A percentile compares a stretch with the other conserved stretches of the same genome.
Evolutionary conservation across 2,329 filamentous ascomycete species (phyloP).

Genomic region (Cercospora canescens): DNA sequence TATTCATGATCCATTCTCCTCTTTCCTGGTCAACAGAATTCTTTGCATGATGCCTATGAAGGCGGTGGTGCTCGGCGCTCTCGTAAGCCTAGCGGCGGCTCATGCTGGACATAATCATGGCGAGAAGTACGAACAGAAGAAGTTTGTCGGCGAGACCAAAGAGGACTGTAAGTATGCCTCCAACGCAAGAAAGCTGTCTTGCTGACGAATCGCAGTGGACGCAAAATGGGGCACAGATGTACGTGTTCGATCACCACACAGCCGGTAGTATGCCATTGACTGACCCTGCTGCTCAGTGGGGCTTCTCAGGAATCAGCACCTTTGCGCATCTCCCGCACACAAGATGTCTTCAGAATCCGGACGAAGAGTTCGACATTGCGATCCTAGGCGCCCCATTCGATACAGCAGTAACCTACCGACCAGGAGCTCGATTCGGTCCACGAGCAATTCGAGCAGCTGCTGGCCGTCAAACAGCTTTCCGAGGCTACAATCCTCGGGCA

Average conservation of each 20-base stretch:
- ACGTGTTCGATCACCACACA: constrained; percentile 6
- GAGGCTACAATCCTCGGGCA: constrained; percentile 80
- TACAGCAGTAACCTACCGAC: constrained; percentile 50
- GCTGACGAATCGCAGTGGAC: constrained; percentile 17
- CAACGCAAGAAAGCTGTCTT: background rate
- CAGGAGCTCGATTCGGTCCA: constrained; percentile 72
- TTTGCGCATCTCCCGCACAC: constrained; percentile 50
- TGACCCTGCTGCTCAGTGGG: constrained; percentile 32
- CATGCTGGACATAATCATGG: constrained; percentile 21
- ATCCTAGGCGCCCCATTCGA: constrained; percentile 53
- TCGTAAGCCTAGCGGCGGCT: constrained; percentile 1
- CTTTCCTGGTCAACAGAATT: background rate
- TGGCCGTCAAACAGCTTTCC: constrained; percentile 74
- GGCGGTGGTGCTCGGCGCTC: background rate
- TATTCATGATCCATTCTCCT: constrained; percentile 6
- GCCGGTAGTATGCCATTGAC: background rate
- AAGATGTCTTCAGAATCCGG: constrained; percentile 50
- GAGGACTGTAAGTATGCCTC: constrained; percentile 20
- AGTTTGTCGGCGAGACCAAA: constrained; percentile 30
- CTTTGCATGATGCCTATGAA: background rate
- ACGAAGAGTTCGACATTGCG: constrained; percentile 48
- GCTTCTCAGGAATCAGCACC: constrained; percentile 37
- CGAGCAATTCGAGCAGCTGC: constrained; percentile 84
- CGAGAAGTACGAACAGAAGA: constrained; percentile 20
- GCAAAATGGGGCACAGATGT: constrained; percentile 32